phyloP scores from a whole-genome alignment of 1,284 basidiomycete genomes.

The Malassezia arunalokei region DNA sequence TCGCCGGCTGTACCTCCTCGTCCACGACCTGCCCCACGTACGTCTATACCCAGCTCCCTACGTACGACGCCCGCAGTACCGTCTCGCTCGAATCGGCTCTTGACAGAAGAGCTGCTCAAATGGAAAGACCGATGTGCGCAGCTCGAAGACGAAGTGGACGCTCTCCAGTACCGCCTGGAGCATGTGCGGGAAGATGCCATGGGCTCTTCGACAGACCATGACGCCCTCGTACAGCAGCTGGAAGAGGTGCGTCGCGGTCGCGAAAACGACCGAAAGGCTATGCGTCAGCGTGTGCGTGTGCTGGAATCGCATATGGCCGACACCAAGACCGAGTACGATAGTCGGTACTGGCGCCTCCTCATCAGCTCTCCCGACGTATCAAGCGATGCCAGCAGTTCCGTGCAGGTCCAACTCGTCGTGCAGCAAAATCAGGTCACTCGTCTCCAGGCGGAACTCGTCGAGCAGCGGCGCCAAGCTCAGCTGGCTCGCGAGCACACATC shows the following conservation, averaged over 20 bases:
- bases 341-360: conserved; percentile 14
- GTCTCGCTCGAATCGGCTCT: conserved; percentile 13
- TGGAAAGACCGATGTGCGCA: conserved; percentile 11
- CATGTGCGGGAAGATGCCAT: background rate
- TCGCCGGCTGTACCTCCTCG: background rate
- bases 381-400: background rate
- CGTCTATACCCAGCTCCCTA: background rate
- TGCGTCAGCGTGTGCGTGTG: conserved; percentile 16
- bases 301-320: conserved; percentile 16
- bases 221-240: background rate
- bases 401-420: conserved; percentile 12
- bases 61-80: background rate
- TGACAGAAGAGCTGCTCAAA: conserved; percentile 14
- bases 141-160: conserved; percentile 12
- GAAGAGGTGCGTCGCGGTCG: conserved; percentile 4
- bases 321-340: conserved; percentile 13
- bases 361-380: conserved; percentile 5
- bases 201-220: conserved; percentile 1
- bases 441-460: conserved; percentile 3
- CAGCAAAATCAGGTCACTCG: conserved; percentile 9
- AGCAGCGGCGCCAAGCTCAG: background rate
- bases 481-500: conserved; percentile 5
- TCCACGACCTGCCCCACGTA: background rate
- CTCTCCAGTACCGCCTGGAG: background rate
- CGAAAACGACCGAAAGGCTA: conserved; percentile 9